Base-by-base conservation (phyloP, 2,329 filamentous ascomycete species). In the Hymenoscyphus linearis region DNA sequence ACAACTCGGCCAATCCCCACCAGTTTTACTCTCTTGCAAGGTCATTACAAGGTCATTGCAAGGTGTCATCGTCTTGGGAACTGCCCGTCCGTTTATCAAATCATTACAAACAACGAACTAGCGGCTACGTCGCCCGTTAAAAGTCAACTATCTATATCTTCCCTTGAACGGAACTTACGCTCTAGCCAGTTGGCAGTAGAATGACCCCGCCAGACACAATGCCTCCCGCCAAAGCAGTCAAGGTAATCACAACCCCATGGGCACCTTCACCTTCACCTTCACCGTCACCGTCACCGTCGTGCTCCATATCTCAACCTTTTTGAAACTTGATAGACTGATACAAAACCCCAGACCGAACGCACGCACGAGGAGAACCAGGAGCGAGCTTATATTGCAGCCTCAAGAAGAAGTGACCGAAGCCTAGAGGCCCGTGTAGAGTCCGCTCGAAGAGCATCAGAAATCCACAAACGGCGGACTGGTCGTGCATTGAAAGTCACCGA, bases 341-440 rank as follows among this genome's bases (percentile, higher is more conserved):
- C 74, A 64, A 25, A 14, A 9, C 57, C 2, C 40, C 37, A 90
- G 85, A 89, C 87, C 2, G 88, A 91, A 74, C 80, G 89, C 52
- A 90, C 88, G 2, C 88, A 91, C 65, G 88, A 90, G 68, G 89
- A 93, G 74, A 93, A 93, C 68, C 88, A 91, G 71, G 90, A 93
- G 74, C 82, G 93, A 71, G 93, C 93, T 25, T 97, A 96, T 73
- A 95, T 97, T 68, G 93, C 93, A 13, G 93, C 93, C 3, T 97
- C 93, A 5, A 81, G 93, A 66, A 83, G 93, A 66, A 89, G 89
- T 68, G 93, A 97, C 71, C 86, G 93, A 59, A 93, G 89, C 71
- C 78, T 96, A 16, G 92, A 97, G 74, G 92, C 92, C 14, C 86
- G 93, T 27, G 83, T 96, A 18, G 90, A 96, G 73, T 97, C 93